phyloP scores from a whole-genome alignment of 768 basidiomycete genomes.

The Boletus reticuloceps region DNA sequence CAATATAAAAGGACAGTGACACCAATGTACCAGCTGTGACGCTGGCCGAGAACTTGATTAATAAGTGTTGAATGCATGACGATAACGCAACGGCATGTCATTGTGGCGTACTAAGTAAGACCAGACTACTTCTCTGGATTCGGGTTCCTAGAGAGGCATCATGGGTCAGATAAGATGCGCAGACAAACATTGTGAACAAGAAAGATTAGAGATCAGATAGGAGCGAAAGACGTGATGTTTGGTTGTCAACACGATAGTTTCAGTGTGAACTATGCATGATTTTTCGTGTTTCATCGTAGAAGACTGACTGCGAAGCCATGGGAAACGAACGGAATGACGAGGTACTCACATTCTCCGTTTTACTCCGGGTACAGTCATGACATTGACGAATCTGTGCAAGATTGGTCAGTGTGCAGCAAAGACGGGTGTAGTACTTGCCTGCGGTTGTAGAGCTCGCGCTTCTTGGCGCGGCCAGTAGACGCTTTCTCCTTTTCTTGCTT shows the following conservation, averaged over 20 bases:
- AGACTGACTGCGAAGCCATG: constrained; percentile 4
- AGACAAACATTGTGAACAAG: neutral
- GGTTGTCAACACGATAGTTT: constrained; percentile 81
- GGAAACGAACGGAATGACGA: constrained; percentile 39
- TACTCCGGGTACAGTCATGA: constrained; percentile 79
- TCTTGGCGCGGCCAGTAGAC: constrained; percentile 95
- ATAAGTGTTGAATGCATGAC: neutral
- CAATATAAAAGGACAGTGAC: too few species aligned
- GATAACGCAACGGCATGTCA: neutral
- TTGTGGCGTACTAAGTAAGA: too few species aligned
- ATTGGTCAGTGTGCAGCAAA: neutral
- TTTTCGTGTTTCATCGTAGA: constrained; percentile 32
- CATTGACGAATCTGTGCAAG: constrained; percentile 76
- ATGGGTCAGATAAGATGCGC: constrained; percentile 3
- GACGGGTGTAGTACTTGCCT: constrained; percentile 49
- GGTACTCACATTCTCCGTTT: constrained; percentile 91
- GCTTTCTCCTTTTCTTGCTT: constrained; percentile 98
- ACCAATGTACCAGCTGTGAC: too few species aligned
- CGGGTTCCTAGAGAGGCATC: constrained; percentile 13
- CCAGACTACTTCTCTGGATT: constrained; percentile 4
- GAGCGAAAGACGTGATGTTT: constrained; percentile 98
- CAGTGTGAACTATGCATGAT: constrained; percentile 97
- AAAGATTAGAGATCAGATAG: constrained; percentile 76
- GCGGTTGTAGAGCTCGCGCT: constrained; percentile 89
- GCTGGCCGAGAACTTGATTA: too few species aligned